Evolutionary conservation across 768 basidiomycete genomes (phyloP).

Genomic region (Mycena galericulata): DNA sequence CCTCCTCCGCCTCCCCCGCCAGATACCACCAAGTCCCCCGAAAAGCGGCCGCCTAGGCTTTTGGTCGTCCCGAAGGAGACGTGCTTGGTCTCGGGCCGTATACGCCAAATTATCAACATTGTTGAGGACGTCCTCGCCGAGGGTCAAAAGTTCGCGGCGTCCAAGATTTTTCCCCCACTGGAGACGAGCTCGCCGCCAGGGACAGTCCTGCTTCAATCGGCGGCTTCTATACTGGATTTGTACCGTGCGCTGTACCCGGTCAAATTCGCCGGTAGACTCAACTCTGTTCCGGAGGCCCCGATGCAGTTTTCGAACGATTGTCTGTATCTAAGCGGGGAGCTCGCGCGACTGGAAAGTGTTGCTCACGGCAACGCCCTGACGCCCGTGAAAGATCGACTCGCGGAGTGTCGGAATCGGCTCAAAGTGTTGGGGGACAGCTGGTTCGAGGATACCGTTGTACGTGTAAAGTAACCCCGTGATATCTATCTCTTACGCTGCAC

Average conservation of each 20-base stretch:
- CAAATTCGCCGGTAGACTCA: slow-evolving; percentile 60
- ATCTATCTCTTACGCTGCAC: slow-evolving; percentile 4
- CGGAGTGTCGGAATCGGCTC: slow-evolving; percentile 64
- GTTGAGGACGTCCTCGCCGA: slow-evolving; percentile 76
- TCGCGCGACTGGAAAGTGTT: slow-evolving; percentile 54
- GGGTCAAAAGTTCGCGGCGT: slow-evolving; percentile 70
- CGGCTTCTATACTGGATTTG: slow-evolving; percentile 78
- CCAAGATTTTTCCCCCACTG: slow-evolving; percentile 61
- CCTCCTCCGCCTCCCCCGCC: slow-evolving; percentile 38
- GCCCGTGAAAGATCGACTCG: slow-evolving; percentile 58
- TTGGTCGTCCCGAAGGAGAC: slow-evolving; percentile 57
- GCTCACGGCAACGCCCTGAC: slow-evolving; percentile 32
- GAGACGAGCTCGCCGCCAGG: slow-evolving; percentile 57
- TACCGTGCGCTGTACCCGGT: slow-evolving; percentile 85
- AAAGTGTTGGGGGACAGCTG: slow-evolving; percentile 72
- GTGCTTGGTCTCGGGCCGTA: slow-evolving; percentile 70
- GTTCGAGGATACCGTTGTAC: slow-evolving; percentile 78
- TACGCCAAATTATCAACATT: slow-evolving; percentile 63
- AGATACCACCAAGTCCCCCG: slow-evolving; percentile 33
- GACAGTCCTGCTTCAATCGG: slow-evolving; percentile 67
- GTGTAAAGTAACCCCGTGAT: slow-evolving; percentile 39
- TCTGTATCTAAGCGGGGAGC: slow-evolving; percentile 69
- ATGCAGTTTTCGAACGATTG: slow-evolving; percentile 91
- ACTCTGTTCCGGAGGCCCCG: slow-evolving; percentile 60
- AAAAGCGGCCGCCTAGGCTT: slow-evolving; percentile 43